Conservation (phyloP, 192 early-diverging fungal genomes). For the Helicostylum pulchrum region DNA sequence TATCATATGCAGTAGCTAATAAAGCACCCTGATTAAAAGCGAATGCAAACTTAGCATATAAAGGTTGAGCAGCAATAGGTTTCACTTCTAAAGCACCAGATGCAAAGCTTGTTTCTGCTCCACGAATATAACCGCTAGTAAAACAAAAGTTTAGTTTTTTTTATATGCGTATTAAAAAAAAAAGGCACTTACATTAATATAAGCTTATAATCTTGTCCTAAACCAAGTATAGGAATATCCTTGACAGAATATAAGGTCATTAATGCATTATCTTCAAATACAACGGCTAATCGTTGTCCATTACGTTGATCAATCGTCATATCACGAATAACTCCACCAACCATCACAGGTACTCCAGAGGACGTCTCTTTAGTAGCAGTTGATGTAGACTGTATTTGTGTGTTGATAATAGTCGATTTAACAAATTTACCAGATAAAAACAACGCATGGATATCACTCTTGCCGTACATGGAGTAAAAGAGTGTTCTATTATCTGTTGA, state of each 20-base stretch:
- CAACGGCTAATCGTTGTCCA: conserved; percentile 52
- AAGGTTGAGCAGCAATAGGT: conserved; percentile 5
- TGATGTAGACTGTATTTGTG: neutral
- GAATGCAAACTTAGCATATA: conserved; percentile 16
- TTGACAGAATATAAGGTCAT: conserved; percentile 42
- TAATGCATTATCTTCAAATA: conserved; percentile 47
- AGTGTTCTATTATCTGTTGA: conserved; percentile 56
- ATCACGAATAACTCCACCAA: conserved; percentile 50
- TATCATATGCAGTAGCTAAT: conserved; percentile 29
- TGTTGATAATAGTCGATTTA: neutral
- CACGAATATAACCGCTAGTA: conserved; percentile 45
- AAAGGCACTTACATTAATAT: conserved; percentile 33
- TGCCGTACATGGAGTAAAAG: conserved; percentile 49
- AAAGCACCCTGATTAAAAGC: conserved; percentile 20
- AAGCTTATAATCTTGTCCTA: conserved; percentile 33
- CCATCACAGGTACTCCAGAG: neutral
- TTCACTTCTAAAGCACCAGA: neutral
- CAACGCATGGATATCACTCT: conserved; percentile 38
- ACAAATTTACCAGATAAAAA: conserved; percentile 11
- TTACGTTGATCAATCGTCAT: conserved; percentile 46
- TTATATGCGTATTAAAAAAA: neutral
- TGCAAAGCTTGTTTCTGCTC: conserved; percentile 5
- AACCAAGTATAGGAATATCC: conserved; percentile 24
- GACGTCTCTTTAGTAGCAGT: neutral
- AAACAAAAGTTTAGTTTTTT: neutral